Evolutionary conservation across 2,329 filamentous ascomycete genomes (phyloP), one percentile per base, ranked within the genome.

Genomic region (Parastagonospora avenae): DNA sequence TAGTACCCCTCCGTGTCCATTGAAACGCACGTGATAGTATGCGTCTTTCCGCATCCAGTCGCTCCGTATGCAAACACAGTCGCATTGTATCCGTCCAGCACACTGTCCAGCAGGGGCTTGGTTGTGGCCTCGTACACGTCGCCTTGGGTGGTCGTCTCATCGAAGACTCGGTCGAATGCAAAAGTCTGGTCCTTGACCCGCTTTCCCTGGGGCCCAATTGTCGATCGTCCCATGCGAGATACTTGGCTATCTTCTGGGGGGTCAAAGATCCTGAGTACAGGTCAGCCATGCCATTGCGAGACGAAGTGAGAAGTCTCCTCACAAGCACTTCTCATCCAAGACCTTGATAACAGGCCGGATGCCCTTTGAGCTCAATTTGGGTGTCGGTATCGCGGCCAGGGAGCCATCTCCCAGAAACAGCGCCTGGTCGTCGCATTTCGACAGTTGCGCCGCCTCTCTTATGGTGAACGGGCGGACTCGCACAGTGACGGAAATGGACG

Each of bases 11-110:
- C 31, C 27, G 28, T 14, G 29, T 35, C n/a, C 15, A 45, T 41
- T 14, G 36, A 3, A 32, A 67, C 67, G 28, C 72, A 77, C 64
- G 78, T 80, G 67, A 99, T 99, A 8, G 94, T 99, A 74, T 99
- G 94, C 19, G 94, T 99, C 79, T 99, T 99, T 74, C 94, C 94
- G 74, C 94, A 99, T 33, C 94, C 94, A 0, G 94, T 99, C 33
- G 94, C 94, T 62, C 94, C 94, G 74, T 99, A 99, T 42, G 94
- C 94, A 72, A 99, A 99, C 4, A 99, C 94, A 0, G 94, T 99
- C 41, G 94, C 94, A 79, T 99, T 99, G 81, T 97, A 99, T 60
- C 94, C 94, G 62, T 99, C 92, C 51, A 99, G 81, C 12, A 99
- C 92, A 70, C 89, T 97, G 72, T 97, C 93, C 54, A 99, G 84